A percentile compares a stretch with the other conserved stretches of the same genome.
These are phyloP conservation scores for Kockovaella imperatae DNA, from an alignment of 768 basidiomycete species.

Conservation along the genomic window DNA sequence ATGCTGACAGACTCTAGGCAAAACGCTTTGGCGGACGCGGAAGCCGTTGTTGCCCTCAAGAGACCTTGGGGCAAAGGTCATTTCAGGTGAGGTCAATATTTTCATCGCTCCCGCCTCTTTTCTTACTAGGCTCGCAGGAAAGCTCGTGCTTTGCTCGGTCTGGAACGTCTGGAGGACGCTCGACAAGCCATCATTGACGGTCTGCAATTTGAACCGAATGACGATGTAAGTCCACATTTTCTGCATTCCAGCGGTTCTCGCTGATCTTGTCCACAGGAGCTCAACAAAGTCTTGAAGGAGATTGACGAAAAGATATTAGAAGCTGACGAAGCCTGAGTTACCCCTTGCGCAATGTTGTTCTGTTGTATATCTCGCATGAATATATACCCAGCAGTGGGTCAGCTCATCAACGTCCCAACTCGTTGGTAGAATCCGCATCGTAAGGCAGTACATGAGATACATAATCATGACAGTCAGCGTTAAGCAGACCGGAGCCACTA, in stretches of 20 bases:
- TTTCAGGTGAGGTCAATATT: constrained; percentile 53
- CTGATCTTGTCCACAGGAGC: constrained; percentile 17
- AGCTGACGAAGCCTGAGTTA: no score
- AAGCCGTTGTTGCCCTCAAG: constrained; percentile 75
- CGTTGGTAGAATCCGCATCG: no score
- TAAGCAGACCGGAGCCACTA: no score
- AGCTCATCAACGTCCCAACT: no score
- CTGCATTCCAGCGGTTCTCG: background rate
- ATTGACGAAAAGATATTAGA: constrained; percentile 28
- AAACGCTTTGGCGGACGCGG: constrained; percentile 58
- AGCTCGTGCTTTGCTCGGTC: constrained; percentile 73
- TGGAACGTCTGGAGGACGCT: constrained; percentile 64
- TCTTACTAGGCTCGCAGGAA: constrained; percentile 46
- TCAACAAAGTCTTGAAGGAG: constrained; percentile 35
- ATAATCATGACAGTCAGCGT: no score
- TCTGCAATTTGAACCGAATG: constrained; percentile 71
- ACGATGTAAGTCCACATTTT: constrained; percentile 48
- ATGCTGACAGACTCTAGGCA: constrained; percentile 21
- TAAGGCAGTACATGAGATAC: no score
- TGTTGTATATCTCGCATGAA: no score
- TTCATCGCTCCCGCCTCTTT: background rate
- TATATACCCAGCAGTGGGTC: no score
- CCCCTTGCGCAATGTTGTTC: no score
- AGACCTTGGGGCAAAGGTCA: constrained; percentile 91
- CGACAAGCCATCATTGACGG: constrained; percentile 74